A percentile compares a stretch with the other conserved stretches of the same genome.
phyloP scores from a whole-genome alignment of 441 rosid genomes.

The Populus tomentosa region DNA sequence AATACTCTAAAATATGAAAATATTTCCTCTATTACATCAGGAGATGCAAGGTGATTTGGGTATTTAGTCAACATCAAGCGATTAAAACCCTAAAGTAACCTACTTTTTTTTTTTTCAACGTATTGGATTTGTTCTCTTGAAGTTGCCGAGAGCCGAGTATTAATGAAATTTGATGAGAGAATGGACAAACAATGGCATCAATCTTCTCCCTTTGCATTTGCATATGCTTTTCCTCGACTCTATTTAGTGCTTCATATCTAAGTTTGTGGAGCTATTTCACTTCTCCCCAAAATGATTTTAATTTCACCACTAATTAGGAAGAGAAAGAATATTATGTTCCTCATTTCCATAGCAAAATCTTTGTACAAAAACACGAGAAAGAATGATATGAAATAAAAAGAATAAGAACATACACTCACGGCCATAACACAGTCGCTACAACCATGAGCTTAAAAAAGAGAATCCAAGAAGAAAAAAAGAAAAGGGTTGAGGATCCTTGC shows the following conservation, averaged over 20 bases:
- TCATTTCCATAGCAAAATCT: conserved; percentile 14
- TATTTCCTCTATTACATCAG: too few relatives aligned
- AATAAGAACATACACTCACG: neutral
- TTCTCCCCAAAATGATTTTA: conserved; percentile 22
- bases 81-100: neutral
- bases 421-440: neutral
- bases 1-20: too few relatives aligned
- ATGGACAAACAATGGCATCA: neutral
- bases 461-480: conserved; percentile 23
- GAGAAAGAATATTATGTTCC: neutral
- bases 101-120: neutral
- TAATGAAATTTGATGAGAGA: neutral
- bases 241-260: conserved; percentile 24
- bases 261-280: conserved; percentile 16
- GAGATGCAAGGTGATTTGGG: neutral
- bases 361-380: neutral
- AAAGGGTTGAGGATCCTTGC: neutral
- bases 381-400: neutral
- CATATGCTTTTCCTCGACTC: neutral
- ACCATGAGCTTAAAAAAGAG: conserved; percentile 12
- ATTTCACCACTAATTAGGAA: neutral
- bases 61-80: neutral
- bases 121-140: neutral
- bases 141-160: neutral
- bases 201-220: neutral